phyloP scores from a whole-genome alignment of 495 filamentous ascomycete species.

The Trichoderma orchidacearum region DNA sequence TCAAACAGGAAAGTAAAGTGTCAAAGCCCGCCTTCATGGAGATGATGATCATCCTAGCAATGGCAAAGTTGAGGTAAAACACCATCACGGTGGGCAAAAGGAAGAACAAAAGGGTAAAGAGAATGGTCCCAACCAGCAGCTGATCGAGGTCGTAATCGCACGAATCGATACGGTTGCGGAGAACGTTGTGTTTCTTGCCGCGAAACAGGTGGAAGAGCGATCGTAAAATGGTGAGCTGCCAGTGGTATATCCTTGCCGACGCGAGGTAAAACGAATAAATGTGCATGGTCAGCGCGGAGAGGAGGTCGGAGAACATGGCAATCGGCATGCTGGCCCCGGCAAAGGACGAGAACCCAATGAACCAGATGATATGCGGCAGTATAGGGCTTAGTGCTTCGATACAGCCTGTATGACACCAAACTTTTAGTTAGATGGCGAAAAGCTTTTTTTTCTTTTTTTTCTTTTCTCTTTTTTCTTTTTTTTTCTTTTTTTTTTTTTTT shows the following conservation, averaged over 20 bases:
- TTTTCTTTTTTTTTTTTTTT: too few relatives aligned
- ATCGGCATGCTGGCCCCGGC: slow-evolving; percentile 96
- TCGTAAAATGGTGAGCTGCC: slow-evolving; percentile 91
- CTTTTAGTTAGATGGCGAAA: background rate
- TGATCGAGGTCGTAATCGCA: slow-evolving; percentile 99
- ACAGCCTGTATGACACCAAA: slow-evolving; percentile 37
- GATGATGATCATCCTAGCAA: slow-evolving; percentile 89
- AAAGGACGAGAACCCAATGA: slow-evolving; percentile 90
- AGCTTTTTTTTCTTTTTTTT: too few relatives aligned
- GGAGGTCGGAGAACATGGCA: slow-evolving; percentile 84
- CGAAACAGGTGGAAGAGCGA: slow-evolving; percentile 97
- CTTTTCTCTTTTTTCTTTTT: too few relatives aligned
- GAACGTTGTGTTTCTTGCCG: slow-evolving; percentile 93
- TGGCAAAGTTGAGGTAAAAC: slow-evolving; percentile 93
- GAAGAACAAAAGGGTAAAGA: slow-evolving; percentile 94
- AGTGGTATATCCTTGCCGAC: slow-evolving; percentile 91
- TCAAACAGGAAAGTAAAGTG: slow-evolving; percentile 82
- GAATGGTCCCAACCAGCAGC: slow-evolving; percentile 86
- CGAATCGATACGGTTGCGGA: slow-evolving; percentile 93
- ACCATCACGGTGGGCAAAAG: slow-evolving; percentile 88
- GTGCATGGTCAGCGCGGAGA: slow-evolving; percentile 84
- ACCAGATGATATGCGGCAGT: slow-evolving; percentile 76
- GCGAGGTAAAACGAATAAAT: slow-evolving; percentile 98
- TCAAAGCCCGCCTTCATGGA: slow-evolving; percentile 80
- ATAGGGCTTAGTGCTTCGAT: slow-evolving; percentile 62